A percentile compares a stretch with the other conserved stretches of the same genome.
These are phyloP conservation scores for Aspergillus bertholletiae DNA, from an alignment of 495 filamentous ascomycete genomes.

Conservation along the genomic window DNA sequence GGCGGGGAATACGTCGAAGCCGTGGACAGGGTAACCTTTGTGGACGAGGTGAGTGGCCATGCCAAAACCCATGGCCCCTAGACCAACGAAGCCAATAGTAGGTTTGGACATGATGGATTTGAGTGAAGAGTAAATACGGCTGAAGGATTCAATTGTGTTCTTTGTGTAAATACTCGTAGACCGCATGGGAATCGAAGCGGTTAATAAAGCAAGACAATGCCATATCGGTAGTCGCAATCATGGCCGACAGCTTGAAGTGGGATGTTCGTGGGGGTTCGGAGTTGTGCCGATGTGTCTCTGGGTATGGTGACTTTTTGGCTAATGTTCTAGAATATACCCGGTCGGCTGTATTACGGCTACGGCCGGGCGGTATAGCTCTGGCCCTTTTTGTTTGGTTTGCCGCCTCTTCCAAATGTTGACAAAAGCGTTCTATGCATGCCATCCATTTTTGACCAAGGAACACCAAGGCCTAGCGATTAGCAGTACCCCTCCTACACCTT, in stretches of 20 bases:
- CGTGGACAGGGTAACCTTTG: conserved; percentile 63
- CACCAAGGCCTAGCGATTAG: no score
- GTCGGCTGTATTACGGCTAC: no score
- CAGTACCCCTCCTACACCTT: no score
- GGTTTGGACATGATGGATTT: conserved; percentile 38
- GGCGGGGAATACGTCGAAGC: conserved; percentile 73
- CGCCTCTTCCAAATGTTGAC: no score
- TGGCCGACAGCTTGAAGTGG: not conserved
- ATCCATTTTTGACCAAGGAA: no score
- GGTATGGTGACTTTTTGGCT: no score
- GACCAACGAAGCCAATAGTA: conserved; percentile 71
- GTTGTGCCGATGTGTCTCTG: conserved; percentile 8
- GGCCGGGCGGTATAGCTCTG: no score
- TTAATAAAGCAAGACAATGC: not conserved
- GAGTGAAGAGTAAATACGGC: no score
- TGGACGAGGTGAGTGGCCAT: conserved; percentile 79
- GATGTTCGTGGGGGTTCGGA: conserved; percentile 4
- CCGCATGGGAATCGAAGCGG: not conserved
- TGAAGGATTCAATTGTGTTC: no score
- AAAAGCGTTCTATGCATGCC: no score
- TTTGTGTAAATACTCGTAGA: not conserved
- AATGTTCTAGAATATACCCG: no score
- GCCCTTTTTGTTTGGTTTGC: no score
- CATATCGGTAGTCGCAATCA: not conserved
- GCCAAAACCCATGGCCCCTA: conserved; percentile 86